phyloP scores from a whole-genome alignment of 176 grass and related monocot species.

The Oryza brachyantha region DNA sequence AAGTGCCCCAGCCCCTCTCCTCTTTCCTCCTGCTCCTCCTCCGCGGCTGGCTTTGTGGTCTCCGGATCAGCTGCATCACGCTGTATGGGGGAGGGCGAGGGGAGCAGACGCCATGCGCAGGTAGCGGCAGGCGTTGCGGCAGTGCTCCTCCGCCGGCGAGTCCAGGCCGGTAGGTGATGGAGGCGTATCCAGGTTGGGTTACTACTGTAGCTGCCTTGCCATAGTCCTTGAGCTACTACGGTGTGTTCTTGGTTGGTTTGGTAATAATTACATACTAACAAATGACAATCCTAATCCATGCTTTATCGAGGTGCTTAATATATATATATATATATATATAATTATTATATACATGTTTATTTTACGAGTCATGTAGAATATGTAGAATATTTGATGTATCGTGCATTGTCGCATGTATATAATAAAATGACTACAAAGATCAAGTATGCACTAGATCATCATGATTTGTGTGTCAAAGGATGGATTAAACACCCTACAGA shows the following conservation, averaged over 20 bases:
- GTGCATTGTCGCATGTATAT: too few species aligned
- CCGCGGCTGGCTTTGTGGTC: not conserved
- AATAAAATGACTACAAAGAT: too few species aligned
- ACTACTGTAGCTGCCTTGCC: not conserved
- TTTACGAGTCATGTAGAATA: too few species aligned
- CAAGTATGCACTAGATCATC: too few species aligned
- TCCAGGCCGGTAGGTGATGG: conserved; percentile 39
- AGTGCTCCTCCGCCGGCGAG: conserved; percentile 53
- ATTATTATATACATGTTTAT: too few species aligned
- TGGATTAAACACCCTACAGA: too few species aligned
- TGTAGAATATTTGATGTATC: too few species aligned
- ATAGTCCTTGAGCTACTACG: too few species aligned
- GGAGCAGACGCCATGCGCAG: not conserved
- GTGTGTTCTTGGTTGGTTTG: conserved; percentile 6
- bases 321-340: too few species aligned
- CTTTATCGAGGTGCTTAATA: too few species aligned
- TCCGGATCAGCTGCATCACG: not conserved
- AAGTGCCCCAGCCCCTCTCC: not conserved
- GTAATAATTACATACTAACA: not conserved
- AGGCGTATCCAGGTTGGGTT: conserved; percentile 32
- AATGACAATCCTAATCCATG: too few species aligned
- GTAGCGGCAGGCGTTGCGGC: conserved; percentile 19
- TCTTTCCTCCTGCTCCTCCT: not conserved
- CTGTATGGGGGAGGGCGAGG: not conserved
- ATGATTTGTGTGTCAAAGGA: too few species aligned